These are phyloP conservation scores for Pichia manshurica DNA, from an alignment of 805 yeast species.

Conservation along the genomic window DNA sequence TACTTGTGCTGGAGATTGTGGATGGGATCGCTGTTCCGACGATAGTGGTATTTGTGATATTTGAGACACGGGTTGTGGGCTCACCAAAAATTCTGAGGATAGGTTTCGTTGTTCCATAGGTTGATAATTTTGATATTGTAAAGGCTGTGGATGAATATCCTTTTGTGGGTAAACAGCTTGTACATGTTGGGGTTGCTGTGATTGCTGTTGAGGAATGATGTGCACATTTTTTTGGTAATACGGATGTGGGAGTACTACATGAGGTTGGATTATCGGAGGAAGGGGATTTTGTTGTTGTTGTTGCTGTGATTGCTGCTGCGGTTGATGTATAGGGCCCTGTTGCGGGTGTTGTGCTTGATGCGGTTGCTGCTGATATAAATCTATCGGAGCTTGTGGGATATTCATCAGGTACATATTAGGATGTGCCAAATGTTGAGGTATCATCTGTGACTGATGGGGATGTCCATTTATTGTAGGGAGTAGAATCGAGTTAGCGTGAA, in stretches of 20 bases:
- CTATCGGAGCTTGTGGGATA: constrained; percentile 1
- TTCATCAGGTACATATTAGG: neutral
- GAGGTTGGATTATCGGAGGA: neutral
- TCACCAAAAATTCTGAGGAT: too few species aligned
- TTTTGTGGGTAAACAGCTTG: neutral
- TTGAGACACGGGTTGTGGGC: too few species aligned
- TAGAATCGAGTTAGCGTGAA: too few species aligned
- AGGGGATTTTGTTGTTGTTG: neutral
- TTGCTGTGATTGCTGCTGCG: neutral
- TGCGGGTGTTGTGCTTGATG: neutral
- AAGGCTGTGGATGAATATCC: neutral
- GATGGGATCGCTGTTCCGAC: constrained; percentile 1
- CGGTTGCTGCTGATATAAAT: neutral
- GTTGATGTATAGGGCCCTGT: neutral
- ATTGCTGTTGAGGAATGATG: neutral
- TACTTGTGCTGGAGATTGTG: constrained; percentile 4
- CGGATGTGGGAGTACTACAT: neutral
- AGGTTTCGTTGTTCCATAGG: neutral
- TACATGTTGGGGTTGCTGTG: neutral
- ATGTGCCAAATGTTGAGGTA: neutral
- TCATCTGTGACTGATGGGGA: neutral
- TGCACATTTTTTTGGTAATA: neutral
- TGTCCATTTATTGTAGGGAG: neutral
- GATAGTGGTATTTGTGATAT: neutral
- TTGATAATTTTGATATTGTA: neutral